Evolutionary conservation across 257 asterid species (phyloP).

Genomic region (Nicotiana obtusifolia): DNA sequence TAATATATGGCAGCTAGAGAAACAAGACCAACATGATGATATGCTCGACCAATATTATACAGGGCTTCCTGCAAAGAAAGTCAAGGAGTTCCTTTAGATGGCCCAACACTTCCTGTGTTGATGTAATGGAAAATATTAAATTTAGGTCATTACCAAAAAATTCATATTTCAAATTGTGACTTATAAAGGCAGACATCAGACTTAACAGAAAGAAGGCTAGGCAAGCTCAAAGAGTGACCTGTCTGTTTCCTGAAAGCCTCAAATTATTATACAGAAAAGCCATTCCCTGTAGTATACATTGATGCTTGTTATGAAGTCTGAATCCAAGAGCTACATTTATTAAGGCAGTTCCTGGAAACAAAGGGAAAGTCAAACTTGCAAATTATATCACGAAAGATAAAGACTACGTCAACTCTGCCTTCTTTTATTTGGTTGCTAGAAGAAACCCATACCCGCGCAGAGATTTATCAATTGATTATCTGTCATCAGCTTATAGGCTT

Average conservation of each 20-base stretch:
- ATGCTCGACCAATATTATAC: conserved; percentile 74
- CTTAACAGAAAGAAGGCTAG: conserved; percentile 7
- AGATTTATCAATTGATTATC: conserved; percentile 73
- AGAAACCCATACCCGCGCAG: conserved; percentile 48
- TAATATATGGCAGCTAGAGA: conserved; percentile 58
- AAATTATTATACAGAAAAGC: conserved; percentile 61
- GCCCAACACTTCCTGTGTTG: neutral
- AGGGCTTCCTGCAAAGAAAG: conserved; percentile 48
- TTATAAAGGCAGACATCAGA: neutral
- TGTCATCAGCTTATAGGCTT: conserved; percentile 70
- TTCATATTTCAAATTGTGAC: neutral
- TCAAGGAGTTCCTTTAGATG: neutral
- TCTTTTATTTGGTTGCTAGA: neutral
- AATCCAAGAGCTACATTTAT: conserved; percentile 72
- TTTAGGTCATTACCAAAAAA: neutral
- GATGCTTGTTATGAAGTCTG: conserved; percentile 83
- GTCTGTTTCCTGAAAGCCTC: conserved; percentile 50
- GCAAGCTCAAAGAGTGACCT: conserved; percentile 29
- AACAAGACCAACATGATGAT: conserved; percentile 74
- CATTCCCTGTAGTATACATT: conserved; percentile 65
- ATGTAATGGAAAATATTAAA: neutral
- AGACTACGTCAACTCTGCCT: neutral
- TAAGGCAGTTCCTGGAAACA: conserved; percentile 56
- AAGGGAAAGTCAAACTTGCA: neutral
- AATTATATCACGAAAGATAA: neutral